A percentile compares a stretch with the other conserved stretches of the same genome.
Evolutionary conservation across 176 grass and related monocot genomes (phyloP).

Genomic region (Elaeis guineensis): DNA sequence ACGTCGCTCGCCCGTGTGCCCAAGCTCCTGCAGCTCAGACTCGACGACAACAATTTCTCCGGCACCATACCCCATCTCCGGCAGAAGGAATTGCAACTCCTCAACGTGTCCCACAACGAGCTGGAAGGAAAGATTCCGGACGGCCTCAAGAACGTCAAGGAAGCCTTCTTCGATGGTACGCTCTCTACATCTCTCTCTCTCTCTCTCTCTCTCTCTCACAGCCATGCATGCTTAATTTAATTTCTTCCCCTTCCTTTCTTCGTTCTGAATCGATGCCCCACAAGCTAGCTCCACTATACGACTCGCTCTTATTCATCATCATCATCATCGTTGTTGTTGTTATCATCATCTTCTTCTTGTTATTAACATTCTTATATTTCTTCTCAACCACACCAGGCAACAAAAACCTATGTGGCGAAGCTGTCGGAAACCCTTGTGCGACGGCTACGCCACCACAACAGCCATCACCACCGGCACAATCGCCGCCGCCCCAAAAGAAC

Average conservation of each 20-base stretch:
- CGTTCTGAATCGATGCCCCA: too few relatives aligned
- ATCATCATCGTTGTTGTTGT: too few relatives aligned
- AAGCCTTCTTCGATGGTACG: constrained; percentile 47
- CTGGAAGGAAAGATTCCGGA: constrained; percentile 64
- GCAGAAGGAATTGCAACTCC: constrained; percentile 29
- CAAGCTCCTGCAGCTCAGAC: constrained; percentile 47
- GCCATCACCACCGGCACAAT: too few relatives aligned
- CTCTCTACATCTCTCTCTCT: too few relatives aligned
- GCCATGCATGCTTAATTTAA: too few relatives aligned
- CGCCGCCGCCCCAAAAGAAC: too few relatives aligned
- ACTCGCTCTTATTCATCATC: too few relatives aligned
- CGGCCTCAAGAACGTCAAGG: constrained; percentile 25
- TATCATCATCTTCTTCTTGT: too few relatives aligned
- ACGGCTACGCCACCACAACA: not conserved
- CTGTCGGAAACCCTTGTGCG: constrained; percentile 36
- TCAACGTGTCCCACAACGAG: constrained; percentile 54
- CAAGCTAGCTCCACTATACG: too few relatives aligned
- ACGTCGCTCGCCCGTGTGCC: constrained; percentile 47
- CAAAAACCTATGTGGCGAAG: constrained; percentile 56
- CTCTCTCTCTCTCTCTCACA: too few relatives aligned
- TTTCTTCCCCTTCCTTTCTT: too few relatives aligned
- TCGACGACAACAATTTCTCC: constrained; percentile 59
- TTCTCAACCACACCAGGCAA: constrained; percentile 34
- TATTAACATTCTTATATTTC: too few relatives aligned
- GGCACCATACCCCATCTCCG: constrained; percentile 54